Evolutionary conservation across 305 asterid species (phyloP), one percentile per base, ranked within the genome.

Genomic region (Petunia hybrid): DNA sequence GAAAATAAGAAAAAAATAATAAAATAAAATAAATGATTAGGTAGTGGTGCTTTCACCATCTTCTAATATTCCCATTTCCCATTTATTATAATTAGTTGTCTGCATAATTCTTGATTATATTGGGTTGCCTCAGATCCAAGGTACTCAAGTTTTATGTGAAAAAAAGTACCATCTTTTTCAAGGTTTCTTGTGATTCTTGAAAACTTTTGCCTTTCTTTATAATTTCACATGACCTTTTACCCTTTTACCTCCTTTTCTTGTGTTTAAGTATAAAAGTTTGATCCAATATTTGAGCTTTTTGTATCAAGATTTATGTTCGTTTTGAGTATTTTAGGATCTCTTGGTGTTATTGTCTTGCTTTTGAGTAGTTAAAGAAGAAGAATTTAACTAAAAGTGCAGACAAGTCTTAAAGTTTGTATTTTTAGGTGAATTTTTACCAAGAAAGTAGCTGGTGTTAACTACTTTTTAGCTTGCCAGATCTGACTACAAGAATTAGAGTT

Each of bases 91-190:
- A 55, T 81, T 68, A 48, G 74, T 42, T 73, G 77, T 86, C 81
- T 84, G 82, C 85, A 87, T 87, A 85, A 87, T 84, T 86, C 88
- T 83, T 85, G 84, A 87, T 88, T 91, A 89, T 87, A 89, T 80
- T 84, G 86, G 90, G 83, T 91, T 91, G 90, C 98, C 95, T 93
- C 91, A 89, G 97, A 91, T 92, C 96, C 95, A 86, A 92, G 98
- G 91, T 83, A 92, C 89, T 88, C 76, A 73, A 87, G 85, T 82
- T 83, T 81, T 84, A 78, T 80, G 87, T 84, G 89, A 80, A 74
- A 82, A 88, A 81, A 70, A 79, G 77, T 82, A 51, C 88, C 85
- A 80, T 84, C 85, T 79, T 86, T 88, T 91, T 93, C 94, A 89
- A 84, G 82, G 81, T 90, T 86, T 80, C 98, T 70, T 89, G 98